phyloP scores from a whole-genome alignment of 1,139 yeast species.

The Blastobotrys aristatus region DNA sequence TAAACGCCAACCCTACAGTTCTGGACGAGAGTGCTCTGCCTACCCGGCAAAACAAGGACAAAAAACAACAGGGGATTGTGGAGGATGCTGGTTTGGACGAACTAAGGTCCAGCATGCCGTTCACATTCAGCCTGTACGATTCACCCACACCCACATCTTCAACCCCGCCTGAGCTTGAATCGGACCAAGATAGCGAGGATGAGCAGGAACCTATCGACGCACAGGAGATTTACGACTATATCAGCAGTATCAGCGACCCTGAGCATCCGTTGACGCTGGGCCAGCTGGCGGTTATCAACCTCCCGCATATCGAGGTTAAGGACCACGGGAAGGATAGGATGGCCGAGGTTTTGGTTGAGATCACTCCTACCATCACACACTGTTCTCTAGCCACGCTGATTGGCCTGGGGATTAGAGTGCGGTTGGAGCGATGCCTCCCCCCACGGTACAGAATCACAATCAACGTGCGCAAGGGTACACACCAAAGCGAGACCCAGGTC shows the following conservation, averaged over 20 bases:
- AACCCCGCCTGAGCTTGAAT: conserved; percentile 9
- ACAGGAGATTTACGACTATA: conserved; percentile 67
- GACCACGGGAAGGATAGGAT: conserved; percentile 53
- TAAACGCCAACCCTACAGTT: conserved; percentile 89
- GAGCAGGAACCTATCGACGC: conserved; percentile 63
- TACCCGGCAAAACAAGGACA: conserved; percentile 43
- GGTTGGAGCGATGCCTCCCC: conserved; percentile 85
- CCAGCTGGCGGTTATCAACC: conserved; percentile 88
- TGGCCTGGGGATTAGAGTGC: conserved; percentile 89
- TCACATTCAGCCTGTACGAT: conserved; percentile 10
- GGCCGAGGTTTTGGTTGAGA: conserved; percentile 73
- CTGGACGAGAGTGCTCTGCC: conserved; percentile 75
- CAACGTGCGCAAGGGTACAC: conserved; percentile 83
- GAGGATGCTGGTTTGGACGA: conserved; percentile 16
- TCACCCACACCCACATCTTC: background rate
- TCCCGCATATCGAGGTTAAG: conserved; percentile 67
- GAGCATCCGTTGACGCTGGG: conserved; percentile 96
- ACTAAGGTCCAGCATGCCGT: conserved; percentile 11
- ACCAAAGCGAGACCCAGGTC: conserved; percentile 92
- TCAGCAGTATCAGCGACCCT: conserved; percentile 90
- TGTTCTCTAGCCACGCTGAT: conserved; percentile 94
- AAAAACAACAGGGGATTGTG: conserved; percentile 11
- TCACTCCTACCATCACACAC: conserved; percentile 97
- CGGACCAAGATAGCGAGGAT: conserved; percentile 15
- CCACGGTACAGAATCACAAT: conserved; percentile 77